Conservation (phyloP, 2,329 filamentous ascomycete species). For the Fusarium coffeatum region DNA sequence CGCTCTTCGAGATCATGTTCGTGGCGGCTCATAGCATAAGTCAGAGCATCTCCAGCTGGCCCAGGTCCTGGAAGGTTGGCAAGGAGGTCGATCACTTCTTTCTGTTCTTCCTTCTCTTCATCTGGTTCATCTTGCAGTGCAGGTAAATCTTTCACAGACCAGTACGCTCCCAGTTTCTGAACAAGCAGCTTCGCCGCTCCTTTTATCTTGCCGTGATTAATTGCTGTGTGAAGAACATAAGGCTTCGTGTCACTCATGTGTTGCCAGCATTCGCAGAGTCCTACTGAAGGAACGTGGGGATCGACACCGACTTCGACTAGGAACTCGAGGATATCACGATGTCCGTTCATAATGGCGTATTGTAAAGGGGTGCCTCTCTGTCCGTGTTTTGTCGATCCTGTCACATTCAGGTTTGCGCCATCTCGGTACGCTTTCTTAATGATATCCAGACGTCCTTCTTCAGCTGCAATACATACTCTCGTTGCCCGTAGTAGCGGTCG, state of each 20-base stretch:
- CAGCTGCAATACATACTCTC: conserved; percentile 16
- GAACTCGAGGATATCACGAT: conserved; percentile 25
- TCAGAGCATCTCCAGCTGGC: conserved; percentile 1
- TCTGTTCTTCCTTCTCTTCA: neutral
- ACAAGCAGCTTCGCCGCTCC: conserved; percentile 17
- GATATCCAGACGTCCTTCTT: conserved; percentile 8
- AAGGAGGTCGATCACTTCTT: conserved; percentile 8
- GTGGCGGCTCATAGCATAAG: neutral
- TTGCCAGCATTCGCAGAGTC: conserved; percentile 1
- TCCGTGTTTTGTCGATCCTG: neutral
- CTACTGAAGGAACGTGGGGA: conserved; percentile 5
- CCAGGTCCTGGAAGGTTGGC: neutral
- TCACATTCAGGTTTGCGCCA: conserved; percentile 6
- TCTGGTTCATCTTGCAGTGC: conserved; percentile 9
- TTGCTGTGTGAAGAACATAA: conserved; percentile 22
- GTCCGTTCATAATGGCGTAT: conserved; percentile 16
- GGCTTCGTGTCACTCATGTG: neutral
- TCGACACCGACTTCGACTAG: conserved; percentile 15
- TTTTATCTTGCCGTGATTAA: conserved; percentile 1
- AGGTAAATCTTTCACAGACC: neutral
- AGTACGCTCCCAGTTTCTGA: conserved; percentile 20
- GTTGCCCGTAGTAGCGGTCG: conserved; percentile 6
- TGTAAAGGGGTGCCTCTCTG: conserved; percentile 13
- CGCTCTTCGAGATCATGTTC: conserved; percentile 1
- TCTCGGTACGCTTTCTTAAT: conserved; percentile 15